Base-by-base conservation (phyloP, 2,329 filamentous ascomycete genomes). In the Fusarium oxysporum region DNA sequence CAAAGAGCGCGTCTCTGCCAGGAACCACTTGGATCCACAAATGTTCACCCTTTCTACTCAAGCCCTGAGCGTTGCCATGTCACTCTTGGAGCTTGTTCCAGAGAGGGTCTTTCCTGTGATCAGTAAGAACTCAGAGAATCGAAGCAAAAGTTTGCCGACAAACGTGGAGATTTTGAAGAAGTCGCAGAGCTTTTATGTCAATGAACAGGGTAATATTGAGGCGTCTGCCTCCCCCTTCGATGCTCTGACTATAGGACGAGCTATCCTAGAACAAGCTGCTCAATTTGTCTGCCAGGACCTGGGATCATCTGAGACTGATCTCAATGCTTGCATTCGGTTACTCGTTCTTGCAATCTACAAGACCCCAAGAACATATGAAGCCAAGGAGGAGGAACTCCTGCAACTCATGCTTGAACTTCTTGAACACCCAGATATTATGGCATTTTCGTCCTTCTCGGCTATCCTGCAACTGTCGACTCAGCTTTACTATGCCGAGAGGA, bases 161-260 rank as follows among this genome's bases (percentile, higher is more conserved):
- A 81, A 81, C 33, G 62, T 81, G n/a, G 88, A 91, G 41, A 81
- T 93, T 16, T 80, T 93, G 50, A 87, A 88, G 68, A 88, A 82
- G 65, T 90, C 94, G 57, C 87, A 86, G 74, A 82, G 83, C 14
- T 95, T 94, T 76, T 95, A 95, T 79, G 85, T 91, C 38, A 85
- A 89, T 67, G 91, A 92, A 67, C 92, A 93, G 79, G 91, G 91
- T 45, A 93, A 90, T 72, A 82, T 93, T 25, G 92, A 94, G 65
- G 86, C 87, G 40, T 85, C 86, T 12, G 80, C 86, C 9, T 84
- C 89, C 7, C 92, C 92, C 8, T 92, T 93, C 72, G 81, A 84
- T 14, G 81, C 88, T 10, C 82, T 83, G 23, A 84, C 87, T 28
- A 81, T 90, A 30, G 89, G 89, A n/a, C 88, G 91, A 72, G 83